Evolutionary conservation across 495 filamentous ascomycete species (phyloP).

Genomic region (Xylaria venustula): DNA sequence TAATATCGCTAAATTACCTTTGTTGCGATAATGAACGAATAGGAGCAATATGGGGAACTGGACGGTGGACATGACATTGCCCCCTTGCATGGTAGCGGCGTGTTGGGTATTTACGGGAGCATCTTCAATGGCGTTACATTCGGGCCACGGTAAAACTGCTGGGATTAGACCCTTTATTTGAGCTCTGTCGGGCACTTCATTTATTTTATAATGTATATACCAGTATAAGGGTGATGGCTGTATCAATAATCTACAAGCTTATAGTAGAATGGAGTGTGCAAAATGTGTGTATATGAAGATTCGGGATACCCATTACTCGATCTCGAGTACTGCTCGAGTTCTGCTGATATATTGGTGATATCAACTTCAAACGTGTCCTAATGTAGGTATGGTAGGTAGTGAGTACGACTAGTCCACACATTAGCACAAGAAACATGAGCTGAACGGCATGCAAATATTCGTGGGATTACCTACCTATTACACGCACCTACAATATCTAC

Average conservation of each 20-base stretch:
- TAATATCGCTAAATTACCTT: neutral
- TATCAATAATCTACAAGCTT: slow-evolving; percentile 7
- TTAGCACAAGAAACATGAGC: too few species aligned
- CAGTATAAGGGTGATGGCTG: neutral
- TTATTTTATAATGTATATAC: slow-evolving; percentile 11
- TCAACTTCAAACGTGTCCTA: too few species aligned
- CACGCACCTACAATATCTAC: too few species aligned
- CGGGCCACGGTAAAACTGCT: neutral
- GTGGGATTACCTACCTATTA: too few species aligned
- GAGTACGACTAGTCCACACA: too few species aligned
- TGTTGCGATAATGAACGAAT: neutral
- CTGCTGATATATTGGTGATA: too few species aligned
- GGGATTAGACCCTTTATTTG: slow-evolving; percentile 2
- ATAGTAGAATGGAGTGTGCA: neutral
- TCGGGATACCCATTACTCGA: too few species aligned
- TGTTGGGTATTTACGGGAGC: slow-evolving; percentile 11
- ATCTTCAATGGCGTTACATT: slow-evolving; percentile 12
- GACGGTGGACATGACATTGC: neutral
- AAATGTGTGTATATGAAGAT: neutral
- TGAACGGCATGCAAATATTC: too few species aligned
- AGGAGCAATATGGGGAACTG: neutral
- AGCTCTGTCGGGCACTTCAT: neutral
- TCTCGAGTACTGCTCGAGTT: too few species aligned
- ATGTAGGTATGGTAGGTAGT: too few species aligned
- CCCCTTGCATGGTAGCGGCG: slow-evolving; percentile 12